Percentiles rank a stretch among this genome's conserved stretches.
These are phyloP conservation scores for Ogataea methanolica DNA, from an alignment of 805 yeast genomes.

Conservation along the genomic window DNA sequence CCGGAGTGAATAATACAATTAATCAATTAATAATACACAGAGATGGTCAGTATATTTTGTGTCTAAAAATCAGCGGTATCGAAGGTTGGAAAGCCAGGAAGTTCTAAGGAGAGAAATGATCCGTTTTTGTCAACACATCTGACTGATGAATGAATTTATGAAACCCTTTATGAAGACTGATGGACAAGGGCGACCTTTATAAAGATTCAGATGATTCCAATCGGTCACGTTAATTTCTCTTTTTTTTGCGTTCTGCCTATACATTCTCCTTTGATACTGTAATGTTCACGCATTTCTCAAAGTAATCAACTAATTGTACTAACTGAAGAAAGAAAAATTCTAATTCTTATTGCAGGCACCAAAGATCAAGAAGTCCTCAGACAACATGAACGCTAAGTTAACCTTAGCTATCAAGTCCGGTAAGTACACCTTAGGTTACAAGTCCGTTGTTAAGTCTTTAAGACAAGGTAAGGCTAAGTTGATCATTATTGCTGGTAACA, in stretches of 20 bases:
- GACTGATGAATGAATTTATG: no score
- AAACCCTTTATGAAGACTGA: no score
- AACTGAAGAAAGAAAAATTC: conserved; percentile 24
- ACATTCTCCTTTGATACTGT: background rate
- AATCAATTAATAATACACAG: conserved; percentile 56
- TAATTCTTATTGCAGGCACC: conserved; percentile 66
- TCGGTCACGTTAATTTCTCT: no score
- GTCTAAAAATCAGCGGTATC: background rate
- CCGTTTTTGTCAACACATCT: no score
- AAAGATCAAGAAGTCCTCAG: conserved; percentile 82
- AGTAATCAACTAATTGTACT: conserved; percentile 27
- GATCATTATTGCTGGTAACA: conserved; percentile 97
- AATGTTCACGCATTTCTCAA: background rate
- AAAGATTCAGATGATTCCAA: no score
- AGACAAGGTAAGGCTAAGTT: conserved; percentile 99
- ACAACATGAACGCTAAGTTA: conserved; percentile 96
- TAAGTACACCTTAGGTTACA: conserved; percentile 99
- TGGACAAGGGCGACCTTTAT: no score
- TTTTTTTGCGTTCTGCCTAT: no score
- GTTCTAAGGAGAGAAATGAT: no score
- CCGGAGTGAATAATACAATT: conserved; percentile 81
- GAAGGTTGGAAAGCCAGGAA: no score
- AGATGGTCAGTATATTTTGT: conserved; percentile 83
- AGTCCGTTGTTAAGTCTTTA: conserved; percentile 95
- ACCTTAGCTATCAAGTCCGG: conserved; percentile 98